Base-by-base conservation (phyloP, 257 asterid genomes). In the Apocynum venetum region DNA sequence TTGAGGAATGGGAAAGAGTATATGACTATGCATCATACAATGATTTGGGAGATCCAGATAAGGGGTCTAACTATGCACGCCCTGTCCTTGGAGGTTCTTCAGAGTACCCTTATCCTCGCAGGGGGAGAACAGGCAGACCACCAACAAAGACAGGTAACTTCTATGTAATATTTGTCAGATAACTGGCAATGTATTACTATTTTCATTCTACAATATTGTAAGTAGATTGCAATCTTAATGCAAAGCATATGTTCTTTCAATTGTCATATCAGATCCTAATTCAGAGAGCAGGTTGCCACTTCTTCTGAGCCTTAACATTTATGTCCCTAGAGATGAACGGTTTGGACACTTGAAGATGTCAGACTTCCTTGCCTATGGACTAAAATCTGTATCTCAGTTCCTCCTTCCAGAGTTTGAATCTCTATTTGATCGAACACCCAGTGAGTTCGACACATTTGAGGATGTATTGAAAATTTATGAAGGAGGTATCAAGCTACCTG, bases 291-390 rank as follows among this genome's bases (percentile, higher is more conserved):
- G 91, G 83, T 71, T 91, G 74, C 86, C 89, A 15, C 59, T 89
- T 35, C 85, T 87, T 59, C 49, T 77, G 78, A 88, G 90, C 82
- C 82, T 93, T 85, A 81, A 82, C 71, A 86, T 90, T 71, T 93
- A 93, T 65, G 91, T 88, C 31, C 98, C 98, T 3, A 86, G 97
- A 77, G 98, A 93, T 51, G 98, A 93, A 86, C 82, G 87, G 67
- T 91, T 90, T 74, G 92, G 96, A 51, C 88, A 89, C 70, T 25
- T 92, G 83, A 91, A 93, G 88, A 83, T 91, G 91, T 81, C 96
- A 36, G 96, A 93, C 79, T 86, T 88, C 72, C 88, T 88, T 36
- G 94, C 90, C 4, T 88, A 91, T 78, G 95, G 90, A 20, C 83
- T 91, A 17, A 93, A 91, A 83, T 82, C 93, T 5, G 77, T 91